A percentile compares a stretch with the other conserved stretches of the same genome.
phyloP scores from a whole-genome alignment of 306 rosid species.

The Quillaja saponaria region DNA sequence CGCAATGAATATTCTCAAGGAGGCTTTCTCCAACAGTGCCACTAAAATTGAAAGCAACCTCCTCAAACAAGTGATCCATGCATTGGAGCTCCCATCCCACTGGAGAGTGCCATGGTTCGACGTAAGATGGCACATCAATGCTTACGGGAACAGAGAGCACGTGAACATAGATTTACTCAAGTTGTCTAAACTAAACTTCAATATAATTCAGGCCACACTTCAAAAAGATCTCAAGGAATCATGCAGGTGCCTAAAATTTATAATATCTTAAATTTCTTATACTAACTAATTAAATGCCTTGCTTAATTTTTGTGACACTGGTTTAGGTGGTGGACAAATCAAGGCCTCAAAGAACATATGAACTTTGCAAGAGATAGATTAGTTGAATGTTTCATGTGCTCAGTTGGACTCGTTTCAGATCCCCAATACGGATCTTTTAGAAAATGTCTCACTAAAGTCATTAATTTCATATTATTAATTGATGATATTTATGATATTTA shows the following conservation, averaged over 20 bases:
- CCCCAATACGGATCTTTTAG: slow-evolving; percentile 41
- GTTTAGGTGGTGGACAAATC: slow-evolving; percentile 74
- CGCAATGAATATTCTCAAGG: slow-evolving; percentile 29
- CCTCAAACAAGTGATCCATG: slow-evolving; percentile 36
- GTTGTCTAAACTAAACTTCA: slow-evolving; percentile 52
- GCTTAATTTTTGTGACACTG: too few relatives aligned
- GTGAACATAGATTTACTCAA: slow-evolving; percentile 34
- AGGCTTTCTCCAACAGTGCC: neutral
- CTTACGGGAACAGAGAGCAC: slow-evolving; percentile 13
- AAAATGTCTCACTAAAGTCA: slow-evolving; percentile 62
- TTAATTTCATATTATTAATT: slow-evolving; percentile 42
- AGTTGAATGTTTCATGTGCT: slow-evolving; percentile 66
- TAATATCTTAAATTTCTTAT: neutral
- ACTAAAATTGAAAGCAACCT: neutral
- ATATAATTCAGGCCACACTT: slow-evolving; percentile 43
- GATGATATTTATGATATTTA: slow-evolving; percentile 67
- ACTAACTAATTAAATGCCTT: neutral
- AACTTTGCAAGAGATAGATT: slow-evolving; percentile 65
- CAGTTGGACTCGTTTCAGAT: slow-evolving; percentile 49
- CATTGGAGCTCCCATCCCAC: slow-evolving; percentile 51
- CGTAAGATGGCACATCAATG: slow-evolving; percentile 47
- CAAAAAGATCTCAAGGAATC: slow-evolving; percentile 52
- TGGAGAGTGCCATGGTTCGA: slow-evolving; percentile 70
- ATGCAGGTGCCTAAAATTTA: slow-evolving; percentile 47
- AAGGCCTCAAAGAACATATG: slow-evolving; percentile 41